These are phyloP conservation scores for Sporisorium scitamineum DNA, from an alignment of 1,284 basidiomycete species.

Conservation along the genomic window DNA sequence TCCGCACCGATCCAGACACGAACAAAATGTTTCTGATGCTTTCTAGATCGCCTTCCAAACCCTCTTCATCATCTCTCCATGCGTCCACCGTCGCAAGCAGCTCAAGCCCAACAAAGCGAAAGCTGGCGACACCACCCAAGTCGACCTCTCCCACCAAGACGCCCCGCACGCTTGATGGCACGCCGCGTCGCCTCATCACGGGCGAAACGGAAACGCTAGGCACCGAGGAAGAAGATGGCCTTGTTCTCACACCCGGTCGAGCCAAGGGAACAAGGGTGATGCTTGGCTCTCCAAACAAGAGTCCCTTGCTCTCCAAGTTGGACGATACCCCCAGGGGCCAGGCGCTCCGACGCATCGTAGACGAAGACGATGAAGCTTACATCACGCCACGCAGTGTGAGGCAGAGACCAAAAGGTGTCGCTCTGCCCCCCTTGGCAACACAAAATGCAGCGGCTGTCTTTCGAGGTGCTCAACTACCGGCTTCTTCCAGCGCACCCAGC, in stretches of 20 bases:
- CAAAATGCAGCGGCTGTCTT: slow-evolving; percentile 44
- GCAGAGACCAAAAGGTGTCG: slow-evolving; percentile 30
- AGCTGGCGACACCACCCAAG: slow-evolving; percentile 29
- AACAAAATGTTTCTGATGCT: slow-evolving; percentile 52
- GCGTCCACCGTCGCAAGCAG: slow-evolving; percentile 1
- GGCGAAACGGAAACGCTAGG: slow-evolving; percentile 31
- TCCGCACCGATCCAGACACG: slow-evolving; percentile 54
- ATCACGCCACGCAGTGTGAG: slow-evolving; percentile 48
- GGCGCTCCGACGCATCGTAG: slow-evolving; percentile 27
- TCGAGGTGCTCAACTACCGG: slow-evolving; percentile 10
- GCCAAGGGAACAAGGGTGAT: slow-evolving; percentile 32
- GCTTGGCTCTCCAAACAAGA: slow-evolving; percentile 40
- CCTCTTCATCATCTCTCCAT: slow-evolving; percentile 1
- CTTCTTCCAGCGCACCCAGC: slow-evolving; percentile 23
- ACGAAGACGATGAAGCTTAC: slow-evolving; percentile 44
- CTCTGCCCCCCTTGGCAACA: slow-evolving; percentile 43
- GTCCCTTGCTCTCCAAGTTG: slow-evolving; percentile 19
- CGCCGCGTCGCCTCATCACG: slow-evolving; percentile 25
- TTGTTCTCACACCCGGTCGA: slow-evolving; percentile 49
- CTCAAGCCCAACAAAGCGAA: slow-evolving; percentile 36
- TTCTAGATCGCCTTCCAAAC: slow-evolving; percentile 18
- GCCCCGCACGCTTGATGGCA: slow-evolving; percentile 18
- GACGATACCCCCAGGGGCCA: slow-evolving; percentile 24
- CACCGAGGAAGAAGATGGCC: slow-evolving; percentile 48
- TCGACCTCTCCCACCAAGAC: slow-evolving; percentile 40